Base-by-base conservation (phyloP, 495 filamentous ascomycete genomes). In the Terfezia boudieri region DNA sequence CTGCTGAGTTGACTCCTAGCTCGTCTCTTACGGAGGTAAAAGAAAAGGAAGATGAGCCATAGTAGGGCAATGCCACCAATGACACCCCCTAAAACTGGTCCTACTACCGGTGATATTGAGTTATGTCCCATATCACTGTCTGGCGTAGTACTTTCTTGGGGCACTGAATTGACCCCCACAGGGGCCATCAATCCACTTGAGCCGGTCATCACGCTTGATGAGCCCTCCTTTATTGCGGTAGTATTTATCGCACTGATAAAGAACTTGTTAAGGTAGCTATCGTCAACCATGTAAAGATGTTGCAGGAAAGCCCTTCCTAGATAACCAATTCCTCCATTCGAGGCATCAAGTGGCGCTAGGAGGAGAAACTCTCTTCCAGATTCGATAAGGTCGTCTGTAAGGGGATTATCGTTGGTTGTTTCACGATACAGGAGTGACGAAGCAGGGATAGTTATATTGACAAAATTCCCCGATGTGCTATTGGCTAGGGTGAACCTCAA, bases 271-370 rank as follows among this genome's bases (percentile, higher is more conserved):
- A 64, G 61, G 8, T 53, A 49, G 7, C 59, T 59, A 7, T 59
- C 57, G 26, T 61, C 61, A 51, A 65, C 59, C 46, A 64, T 46
- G 46, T 65, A 65, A 8, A 58, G 52, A 32, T 64, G 62, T 22
- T 62, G 56, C 9, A 65, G 51, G 53, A 65, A 65, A 22, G 53
- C 36, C 16, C 62, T 62, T 36, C 62, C 62, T 3, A 65, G 59
- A 55, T 57, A 61, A 14, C 41, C 41, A 46, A 46, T 46, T 41
- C 56, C 49, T 9, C 61, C 61, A 20, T 53, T 50, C 7, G 32
- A 37, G 12, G 37, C 36, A n/a, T 58, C 54, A 49, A 54, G 52
- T 8, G 62, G 59, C n/a, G 62, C 54, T 49, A 65, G 53, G 12
- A 54, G 54, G 16, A 65, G 55, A 43, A 59, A 65, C 9, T 59